A percentile compares a stretch with the other conserved stretches of the same genome.
Conservation (phyloP, 495 filamentous ascomycete species). For the Trypethelium eluteriae region DNA sequence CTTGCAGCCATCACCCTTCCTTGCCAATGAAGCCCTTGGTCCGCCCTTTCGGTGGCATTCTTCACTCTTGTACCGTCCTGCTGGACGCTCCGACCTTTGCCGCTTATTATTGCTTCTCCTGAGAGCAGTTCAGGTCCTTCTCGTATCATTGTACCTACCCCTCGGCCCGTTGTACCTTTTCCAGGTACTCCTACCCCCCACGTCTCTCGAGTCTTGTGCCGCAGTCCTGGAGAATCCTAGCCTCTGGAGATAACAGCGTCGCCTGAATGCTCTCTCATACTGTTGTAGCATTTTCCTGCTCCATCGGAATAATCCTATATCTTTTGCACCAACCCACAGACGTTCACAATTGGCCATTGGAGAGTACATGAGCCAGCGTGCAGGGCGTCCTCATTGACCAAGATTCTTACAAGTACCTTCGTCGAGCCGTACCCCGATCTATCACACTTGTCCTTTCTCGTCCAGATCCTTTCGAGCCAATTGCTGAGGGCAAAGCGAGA, state of each 20-base stretch:
- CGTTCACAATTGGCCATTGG: background rate
- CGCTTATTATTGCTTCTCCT: background rate
- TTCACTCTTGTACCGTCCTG: background rate
- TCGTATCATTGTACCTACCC: conserved; percentile 8
- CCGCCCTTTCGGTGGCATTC: background rate
- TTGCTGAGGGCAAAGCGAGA: background rate
- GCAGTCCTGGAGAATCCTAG: background rate
- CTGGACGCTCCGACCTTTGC: background rate
- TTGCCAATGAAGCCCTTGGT: conserved; percentile 9
- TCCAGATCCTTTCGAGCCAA: background rate
- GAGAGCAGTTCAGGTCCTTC: background rate
- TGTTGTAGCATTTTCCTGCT: background rate
- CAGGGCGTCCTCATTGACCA: background rate
- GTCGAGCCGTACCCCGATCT: background rate
- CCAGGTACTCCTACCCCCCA: background rate
- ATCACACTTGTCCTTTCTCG: background rate
- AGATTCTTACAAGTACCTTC: background rate
- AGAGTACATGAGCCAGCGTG: too few species aligned
- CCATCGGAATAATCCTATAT: background rate
- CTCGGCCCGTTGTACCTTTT: background rate
- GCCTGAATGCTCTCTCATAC: background rate
- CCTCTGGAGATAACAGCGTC: background rate
- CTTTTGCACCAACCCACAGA: background rate
- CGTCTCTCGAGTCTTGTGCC: background rate
- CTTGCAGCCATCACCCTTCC: conserved; percentile 3